Evolutionary conservation across 305 asterid species (phyloP).

Genomic region (Fraxinus baroniana): DNA sequence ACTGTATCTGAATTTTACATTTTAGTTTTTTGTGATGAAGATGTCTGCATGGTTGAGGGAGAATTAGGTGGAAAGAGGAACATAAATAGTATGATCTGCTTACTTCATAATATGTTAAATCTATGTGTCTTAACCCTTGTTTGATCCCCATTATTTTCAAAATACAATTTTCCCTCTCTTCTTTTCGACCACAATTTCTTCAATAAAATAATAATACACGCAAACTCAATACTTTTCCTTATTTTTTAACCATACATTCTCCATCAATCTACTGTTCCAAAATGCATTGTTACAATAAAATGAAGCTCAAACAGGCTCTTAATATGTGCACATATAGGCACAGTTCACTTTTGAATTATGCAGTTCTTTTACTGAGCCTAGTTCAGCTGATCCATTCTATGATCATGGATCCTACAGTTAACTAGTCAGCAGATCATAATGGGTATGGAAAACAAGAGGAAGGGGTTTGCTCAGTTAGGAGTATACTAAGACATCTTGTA

Average conservation of each 20-base stretch:
- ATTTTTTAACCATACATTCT: not conserved
- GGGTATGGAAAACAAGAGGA: not conserved
- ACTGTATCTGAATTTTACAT: not conserved
- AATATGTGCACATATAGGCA: not conserved
- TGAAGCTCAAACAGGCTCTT: not conserved
- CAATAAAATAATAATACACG: too few relatives aligned
- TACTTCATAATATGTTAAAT: not conserved
- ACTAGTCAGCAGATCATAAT: not conserved
- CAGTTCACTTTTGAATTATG: not conserved
- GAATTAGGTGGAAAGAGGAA: not conserved
- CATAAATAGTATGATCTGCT: not conserved
- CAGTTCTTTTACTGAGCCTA: not conserved
- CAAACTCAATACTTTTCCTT: not conserved
- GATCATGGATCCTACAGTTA: not conserved
- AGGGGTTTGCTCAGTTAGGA: not conserved
- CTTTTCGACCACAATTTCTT: not conserved
- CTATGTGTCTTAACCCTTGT: not conserved
- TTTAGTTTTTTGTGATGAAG: not conserved
- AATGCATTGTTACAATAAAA: not conserved
- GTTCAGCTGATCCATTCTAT: not conserved
- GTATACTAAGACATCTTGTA: not conserved
- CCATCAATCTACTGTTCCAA: not conserved
- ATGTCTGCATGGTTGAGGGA: not conserved
- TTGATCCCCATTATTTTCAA: not conserved
- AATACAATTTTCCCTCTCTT: not conserved